phyloP scores from a whole-genome alignment of 495 filamentous ascomycete species.

The Hyaloscypha variabilis region DNA sequence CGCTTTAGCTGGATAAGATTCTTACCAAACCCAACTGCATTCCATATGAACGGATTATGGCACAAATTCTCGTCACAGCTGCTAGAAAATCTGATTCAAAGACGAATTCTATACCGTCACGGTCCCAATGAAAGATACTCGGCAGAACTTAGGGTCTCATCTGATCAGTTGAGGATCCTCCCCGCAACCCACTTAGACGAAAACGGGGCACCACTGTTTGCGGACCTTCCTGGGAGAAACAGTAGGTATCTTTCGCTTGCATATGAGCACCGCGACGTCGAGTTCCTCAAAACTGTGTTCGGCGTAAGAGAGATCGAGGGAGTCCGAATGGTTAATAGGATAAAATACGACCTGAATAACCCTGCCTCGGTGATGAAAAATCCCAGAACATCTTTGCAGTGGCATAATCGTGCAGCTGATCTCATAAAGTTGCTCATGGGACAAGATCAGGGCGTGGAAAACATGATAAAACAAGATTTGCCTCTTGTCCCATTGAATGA shows the following conservation, averaged over 20 bases:
- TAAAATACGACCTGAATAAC: slow-evolving; percentile 10
- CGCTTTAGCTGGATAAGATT: slow-evolving; percentile 12
- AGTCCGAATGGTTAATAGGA: slow-evolving; percentile 3
- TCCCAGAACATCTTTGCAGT: not conserved
- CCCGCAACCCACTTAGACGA: not conserved
- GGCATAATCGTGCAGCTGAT: slow-evolving; percentile 12
- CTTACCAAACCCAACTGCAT: not conserved
- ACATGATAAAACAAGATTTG: not conserved
- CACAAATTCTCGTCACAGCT: not conserved
- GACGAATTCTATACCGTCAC: slow-evolving; percentile 1
- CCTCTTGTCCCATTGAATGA: slow-evolving; percentile 5
- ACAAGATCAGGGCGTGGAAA: not conserved
- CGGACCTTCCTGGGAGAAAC: not conserved
- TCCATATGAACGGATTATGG: not conserved
- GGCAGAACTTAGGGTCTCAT: not conserved
- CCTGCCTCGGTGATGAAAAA: slow-evolving; percentile 4
- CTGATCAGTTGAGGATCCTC: not conserved
- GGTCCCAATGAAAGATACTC: not conserved
- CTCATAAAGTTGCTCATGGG: slow-evolving; percentile 6
- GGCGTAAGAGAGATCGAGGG: not conserved
- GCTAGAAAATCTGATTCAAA: not conserved
- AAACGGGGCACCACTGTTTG: slow-evolving; percentile 9
- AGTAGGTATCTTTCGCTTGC: not conserved
- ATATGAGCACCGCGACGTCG: slow-evolving; percentile 2
- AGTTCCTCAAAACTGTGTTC: not conserved